Percentiles rank a stretch among this genome's conserved stretches.
Conservation (phyloP, 2,329 filamentous ascomycete species). For the Curvularia hawaiiensis region DNA sequence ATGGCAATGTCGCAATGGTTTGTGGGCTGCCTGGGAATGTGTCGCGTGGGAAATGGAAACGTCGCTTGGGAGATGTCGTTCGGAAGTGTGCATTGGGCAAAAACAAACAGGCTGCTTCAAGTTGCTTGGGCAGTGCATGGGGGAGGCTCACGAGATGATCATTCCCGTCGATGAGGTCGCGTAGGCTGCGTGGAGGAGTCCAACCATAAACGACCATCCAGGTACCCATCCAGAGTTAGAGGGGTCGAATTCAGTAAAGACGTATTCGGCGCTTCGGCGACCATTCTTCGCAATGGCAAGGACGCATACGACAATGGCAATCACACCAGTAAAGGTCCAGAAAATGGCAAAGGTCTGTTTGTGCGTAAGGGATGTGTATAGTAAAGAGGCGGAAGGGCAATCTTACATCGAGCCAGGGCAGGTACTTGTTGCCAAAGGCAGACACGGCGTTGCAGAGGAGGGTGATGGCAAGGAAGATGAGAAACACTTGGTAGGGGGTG, state of each 20-base stretch:
- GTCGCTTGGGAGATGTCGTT: constrained; percentile 26
- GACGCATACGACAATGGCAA: constrained; percentile 67
- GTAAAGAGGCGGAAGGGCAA: constrained; percentile 25
- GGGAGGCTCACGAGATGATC: constrained; percentile 70
- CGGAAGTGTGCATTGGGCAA: constrained; percentile 28
- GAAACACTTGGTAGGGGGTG: constrained; percentile 53
- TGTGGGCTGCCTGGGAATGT: constrained; percentile 15
- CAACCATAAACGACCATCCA: constrained; percentile 76
- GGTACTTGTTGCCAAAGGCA: constrained; percentile 58
- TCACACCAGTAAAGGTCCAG: constrained; percentile 74
- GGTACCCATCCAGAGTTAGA: constrained; percentile 69
- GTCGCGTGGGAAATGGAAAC: constrained; percentile 20
- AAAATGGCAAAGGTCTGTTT: constrained; percentile 70
- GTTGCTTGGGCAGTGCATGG: constrained; percentile 41
- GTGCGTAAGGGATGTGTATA: constrained; percentile 28
- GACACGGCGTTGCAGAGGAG: constrained; percentile 58
- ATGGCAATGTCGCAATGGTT: constrained; percentile 27
- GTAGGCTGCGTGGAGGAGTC: constrained; percentile 73
- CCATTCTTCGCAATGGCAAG: constrained; percentile 72
- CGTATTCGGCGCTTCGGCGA: constrained; percentile 65
- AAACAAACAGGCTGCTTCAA: constrained; percentile 12
- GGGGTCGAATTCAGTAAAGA: constrained; percentile 71
- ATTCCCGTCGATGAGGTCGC: constrained; percentile 78
- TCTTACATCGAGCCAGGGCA: constrained; percentile 69
- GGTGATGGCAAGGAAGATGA: constrained; percentile 57